Conservation (phyloP, 2,329 filamentous ascomycete genomes). For the Aspergillus oerlinghausenensis region DNA sequence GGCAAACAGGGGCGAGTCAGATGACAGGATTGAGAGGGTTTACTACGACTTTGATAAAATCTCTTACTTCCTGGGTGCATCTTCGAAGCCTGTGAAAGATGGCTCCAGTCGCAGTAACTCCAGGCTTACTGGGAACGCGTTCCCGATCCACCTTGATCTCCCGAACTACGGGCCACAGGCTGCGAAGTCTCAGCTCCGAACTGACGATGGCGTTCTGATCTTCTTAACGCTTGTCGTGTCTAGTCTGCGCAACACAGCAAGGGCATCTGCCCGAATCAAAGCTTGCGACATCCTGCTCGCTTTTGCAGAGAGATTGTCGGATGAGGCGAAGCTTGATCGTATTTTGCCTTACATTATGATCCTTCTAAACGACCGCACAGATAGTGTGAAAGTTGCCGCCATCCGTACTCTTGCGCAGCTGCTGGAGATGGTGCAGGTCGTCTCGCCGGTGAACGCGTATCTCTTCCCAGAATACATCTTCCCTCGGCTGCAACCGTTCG, state of each 20-base stretch:
- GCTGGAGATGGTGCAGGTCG: slow-evolving; percentile 78
- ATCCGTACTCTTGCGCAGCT: slow-evolving; percentile 85
- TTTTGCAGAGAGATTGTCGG: slow-evolving; percentile 84
- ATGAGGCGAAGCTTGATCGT: slow-evolving; percentile 92
- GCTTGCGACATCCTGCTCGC: slow-evolving; percentile 89
- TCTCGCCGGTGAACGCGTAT: slow-evolving; percentile 68
- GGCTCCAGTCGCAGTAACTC: slow-evolving; percentile 29
- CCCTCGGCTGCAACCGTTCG: slow-evolving; percentile 54
- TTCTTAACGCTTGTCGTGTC: slow-evolving; percentile 87
- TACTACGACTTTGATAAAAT: slow-evolving; percentile 98
- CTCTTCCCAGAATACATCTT: slow-evolving; percentile 65
- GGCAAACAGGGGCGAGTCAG: slow-evolving; percentile 76
- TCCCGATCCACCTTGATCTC: slow-evolving; percentile 80
- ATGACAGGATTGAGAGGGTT: slow-evolving; percentile 89
- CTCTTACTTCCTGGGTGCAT: slow-evolving; percentile 82
- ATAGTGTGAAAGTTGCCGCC: slow-evolving; percentile 79
- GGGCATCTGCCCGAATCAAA: slow-evolving; percentile 78
- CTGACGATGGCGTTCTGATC: slow-evolving; percentile 87
- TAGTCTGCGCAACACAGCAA: slow-evolving; percentile 81
- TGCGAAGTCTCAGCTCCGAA: slow-evolving; percentile 55
- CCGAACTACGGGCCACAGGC: slow-evolving; percentile 75
- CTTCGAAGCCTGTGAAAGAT: slow-evolving; percentile 45
- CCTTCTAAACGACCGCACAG: slow-evolving; percentile 73
- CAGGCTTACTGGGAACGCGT: slow-evolving; percentile 28
- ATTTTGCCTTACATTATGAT: slow-evolving; percentile 86